These are phyloP conservation scores for Hondaea fermentalgiana DNA, from an alignment of 108 stramenopile species.

Conservation along the genomic window DNA sequence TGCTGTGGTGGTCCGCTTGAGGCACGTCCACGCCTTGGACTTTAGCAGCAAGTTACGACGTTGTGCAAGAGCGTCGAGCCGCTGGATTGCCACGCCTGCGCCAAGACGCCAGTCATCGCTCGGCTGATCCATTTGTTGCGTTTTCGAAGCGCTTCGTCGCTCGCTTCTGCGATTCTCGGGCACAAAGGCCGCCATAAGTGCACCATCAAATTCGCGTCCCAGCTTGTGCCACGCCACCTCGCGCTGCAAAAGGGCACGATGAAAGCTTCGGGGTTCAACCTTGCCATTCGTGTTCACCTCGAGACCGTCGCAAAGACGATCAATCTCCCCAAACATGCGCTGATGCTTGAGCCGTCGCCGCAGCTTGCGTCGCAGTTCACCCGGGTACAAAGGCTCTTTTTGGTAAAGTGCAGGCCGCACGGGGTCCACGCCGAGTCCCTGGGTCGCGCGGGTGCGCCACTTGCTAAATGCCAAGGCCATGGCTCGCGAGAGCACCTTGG, in stretches of 20 bases:
- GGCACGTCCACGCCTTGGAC: neutral
- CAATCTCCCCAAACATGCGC: neutral
- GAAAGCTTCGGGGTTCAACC: neutral
- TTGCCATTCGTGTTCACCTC: neutral
- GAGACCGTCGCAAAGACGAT: neutral
- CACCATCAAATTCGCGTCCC: neutral
- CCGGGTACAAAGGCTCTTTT: neutral
- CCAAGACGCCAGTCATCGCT: neutral
- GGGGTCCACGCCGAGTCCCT: neutral
- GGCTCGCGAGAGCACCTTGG: neutral
- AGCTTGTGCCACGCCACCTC: neutral
- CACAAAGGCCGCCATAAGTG: neutral
- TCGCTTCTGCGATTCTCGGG: neutral
- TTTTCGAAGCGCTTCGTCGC: neutral
- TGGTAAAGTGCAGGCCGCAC: neutral
- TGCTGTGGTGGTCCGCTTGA: neutral
- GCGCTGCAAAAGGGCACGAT: neutral
- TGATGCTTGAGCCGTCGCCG: neutral
- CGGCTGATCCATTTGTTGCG: neutral
- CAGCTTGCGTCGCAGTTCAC: neutral
- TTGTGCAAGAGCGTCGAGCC: neutral
- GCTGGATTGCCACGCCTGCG: neutral
- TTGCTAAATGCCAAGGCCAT: neutral
- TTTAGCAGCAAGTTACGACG: neutral
- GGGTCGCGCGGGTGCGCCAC: neutral